Percentiles rank a stretch among this genome's conserved stretches.
These are phyloP conservation scores for Discostella pseudostelligera DNA, from an alignment of 108 stramenopile species.

Conservation along the genomic window DNA sequence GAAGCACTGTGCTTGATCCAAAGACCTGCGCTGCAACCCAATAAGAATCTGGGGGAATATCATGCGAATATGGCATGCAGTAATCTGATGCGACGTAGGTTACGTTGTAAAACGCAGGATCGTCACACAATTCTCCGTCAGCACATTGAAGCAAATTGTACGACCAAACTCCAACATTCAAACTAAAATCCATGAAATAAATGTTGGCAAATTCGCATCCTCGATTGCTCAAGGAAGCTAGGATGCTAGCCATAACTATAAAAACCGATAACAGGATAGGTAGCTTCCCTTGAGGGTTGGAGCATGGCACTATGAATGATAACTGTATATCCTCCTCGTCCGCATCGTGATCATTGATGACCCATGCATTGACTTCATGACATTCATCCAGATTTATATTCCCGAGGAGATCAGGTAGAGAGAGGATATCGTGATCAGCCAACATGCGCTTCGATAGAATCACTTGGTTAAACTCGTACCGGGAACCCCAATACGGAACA, in stretches of 20 bases:
- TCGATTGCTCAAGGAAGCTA: constrained; percentile 3
- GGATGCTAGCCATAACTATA: neutral
- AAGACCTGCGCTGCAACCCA: constrained; percentile 25
- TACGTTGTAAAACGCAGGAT: neutral
- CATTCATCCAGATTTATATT: constrained; percentile 32
- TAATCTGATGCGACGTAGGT: constrained; percentile 19
- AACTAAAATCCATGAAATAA: constrained; percentile 5
- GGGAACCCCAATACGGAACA: constrained; percentile 44
- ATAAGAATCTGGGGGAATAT: constrained; percentile 9
- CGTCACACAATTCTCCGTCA: neutral
- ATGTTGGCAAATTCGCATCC: constrained; percentile 5
- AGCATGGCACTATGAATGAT: constrained; percentile 1
- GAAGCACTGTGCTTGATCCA: constrained; percentile 6
- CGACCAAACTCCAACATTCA: constrained; percentile 5
- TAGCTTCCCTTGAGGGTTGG: constrained; percentile 7
- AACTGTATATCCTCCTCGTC: neutral
- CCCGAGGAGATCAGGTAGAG: constrained; percentile 32
- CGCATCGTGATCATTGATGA: neutral
- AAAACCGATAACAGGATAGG: constrained; percentile 1
- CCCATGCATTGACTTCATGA: constrained; percentile 7
- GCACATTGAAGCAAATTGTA: constrained; percentile 2
- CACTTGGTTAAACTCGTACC: constrained; percentile 49
- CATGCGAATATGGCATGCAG: constrained; percentile 21
- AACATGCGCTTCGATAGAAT: constrained; percentile 37
- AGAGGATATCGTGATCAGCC: constrained; percentile 35